phyloP scores from a whole-genome alignment of 116 monocot species.

The Cymodocea nodosa region DNA sequence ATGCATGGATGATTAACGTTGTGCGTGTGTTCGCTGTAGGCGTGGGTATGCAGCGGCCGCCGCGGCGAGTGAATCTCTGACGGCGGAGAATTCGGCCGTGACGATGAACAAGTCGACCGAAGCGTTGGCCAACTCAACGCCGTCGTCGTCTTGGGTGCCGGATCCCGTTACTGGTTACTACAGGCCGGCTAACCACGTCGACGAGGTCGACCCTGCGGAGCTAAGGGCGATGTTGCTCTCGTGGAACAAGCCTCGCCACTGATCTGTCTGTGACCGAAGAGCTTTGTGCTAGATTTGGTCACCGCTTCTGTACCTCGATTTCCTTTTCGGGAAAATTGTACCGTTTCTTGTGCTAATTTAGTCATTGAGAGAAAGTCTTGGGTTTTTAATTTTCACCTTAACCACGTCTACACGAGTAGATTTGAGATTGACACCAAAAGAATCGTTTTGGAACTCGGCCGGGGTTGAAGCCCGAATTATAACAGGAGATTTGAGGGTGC shows the following conservation, averaged over 20 bases:
- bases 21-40: background rate
- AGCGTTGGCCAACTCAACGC: background rate
- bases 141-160: constrained; percentile 29
- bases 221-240: constrained; percentile 16
- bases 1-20: background rate
- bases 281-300: too few relatives aligned
- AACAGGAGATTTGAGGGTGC: too few relatives aligned
- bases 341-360: too few relatives aligned
- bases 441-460: too few relatives aligned
- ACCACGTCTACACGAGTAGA: too few relatives aligned
- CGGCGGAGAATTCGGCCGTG: background rate
- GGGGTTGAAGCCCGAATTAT: too few relatives aligned
- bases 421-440: too few relatives aligned
- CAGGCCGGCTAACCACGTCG: constrained; percentile 15
- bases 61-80: background rate
- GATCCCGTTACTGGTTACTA: constrained; percentile 46
- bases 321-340: too few relatives aligned
- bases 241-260: constrained; percentile 1
- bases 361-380: too few relatives aligned
- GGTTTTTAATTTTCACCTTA: too few relatives aligned
- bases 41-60: constrained; percentile 9
- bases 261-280: background rate
- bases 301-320: too few relatives aligned
- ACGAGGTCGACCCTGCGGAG: constrained; percentile 20
- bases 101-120: background rate